Evolutionary conservation across 108 stramenopile genomes (phyloP), one percentile per base, ranked within the genome.

Genomic region (Ochromonas danica): DNA sequence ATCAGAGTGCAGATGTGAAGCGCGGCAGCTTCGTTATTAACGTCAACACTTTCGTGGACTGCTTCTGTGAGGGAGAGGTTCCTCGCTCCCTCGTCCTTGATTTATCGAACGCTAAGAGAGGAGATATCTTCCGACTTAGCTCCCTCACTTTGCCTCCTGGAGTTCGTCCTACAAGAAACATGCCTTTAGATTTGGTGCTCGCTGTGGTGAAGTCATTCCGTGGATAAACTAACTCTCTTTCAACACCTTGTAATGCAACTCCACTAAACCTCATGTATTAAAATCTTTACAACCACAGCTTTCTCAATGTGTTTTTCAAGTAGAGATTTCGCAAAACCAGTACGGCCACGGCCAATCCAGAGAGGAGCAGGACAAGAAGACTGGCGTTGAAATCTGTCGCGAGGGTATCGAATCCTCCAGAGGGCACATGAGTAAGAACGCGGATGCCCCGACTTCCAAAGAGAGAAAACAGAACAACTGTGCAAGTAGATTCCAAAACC

Each of bases 311-410:
- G 2, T 22, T 78, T 67, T 10, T 78, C 25, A 25, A 45, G 25
- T 75, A 22, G 14, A 75, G 10, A 33, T 36, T 38, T 3, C 71
- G 43, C 1, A 81, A 71, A n/a, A 81, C 1, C 22, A 74, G 0
- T 33, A 41, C 42, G 22, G 40, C 82, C 14, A 70, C 40, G 0
- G 39, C 10, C 33, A 81, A 40, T 0, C 3, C 82, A 35, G 42
- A 65, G 42, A 87, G 65, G 39, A 88, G 70, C 0, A 81, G 39
- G 0, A 81, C 36, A 10, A 88, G 82, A 45, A 87, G 65, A 1
- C 61, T 74, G 70, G 74, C 72, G 57, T 85, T 87, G 78, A 88
- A 88, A 83, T 87, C 81, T 40, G 84, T 72, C 40, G 85, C 78
- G 30, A 88, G 65, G 25, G 85, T 42, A 61, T 88, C 87, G 62